Evolutionary conservation across 225 moss, liverwort and hornwort genomes (phyloP), one percentile per base, ranked within the genome.

Genomic region (Polytrichum formosum): DNA sequence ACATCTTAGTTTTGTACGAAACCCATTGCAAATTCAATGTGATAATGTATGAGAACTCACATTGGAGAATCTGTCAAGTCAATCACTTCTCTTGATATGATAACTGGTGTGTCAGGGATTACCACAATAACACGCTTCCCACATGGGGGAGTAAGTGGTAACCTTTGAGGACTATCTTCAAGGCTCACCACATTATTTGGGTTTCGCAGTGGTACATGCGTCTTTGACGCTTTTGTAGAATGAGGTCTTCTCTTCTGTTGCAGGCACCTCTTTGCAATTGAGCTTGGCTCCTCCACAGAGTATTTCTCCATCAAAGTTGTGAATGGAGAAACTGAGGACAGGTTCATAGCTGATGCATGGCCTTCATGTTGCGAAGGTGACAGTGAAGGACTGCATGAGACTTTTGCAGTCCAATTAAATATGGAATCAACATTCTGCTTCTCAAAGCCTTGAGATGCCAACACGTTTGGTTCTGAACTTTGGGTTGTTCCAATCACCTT

Each of bases 21-120:
- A 6, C 58, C 21, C 6, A 58, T 22, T 6, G 1, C 20, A 20
- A 20, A 58, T 58, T 23, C 58, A 58, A 9, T 19, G 6, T 22
- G 6, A 58, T 20, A 21, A 2, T 6, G 2, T 20, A 58, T 7
- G 23, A 58, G 37, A 5, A 7, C 53, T 59, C 67, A 72, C 56
- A 72, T 31, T 55, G 87, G 87, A 68, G 88, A 88, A 35, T 88
- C 82, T 69, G 84, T 88, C 79, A 88, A 78, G 69, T 88, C 84
- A 6, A 88, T 88, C 27, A 88, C 79, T 78, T 88, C 88, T 80
- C 80, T 88, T 61, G 88, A 73, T 55, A 75, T 19, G 63, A 54
- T 55, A 64, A 78, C 68, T 31, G 88, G 88, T 10, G 88, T 79
- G 60, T 79, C 88, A 28, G 88, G 88, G 21, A 88, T 82, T 65